These are phyloP conservation scores for Ceratobasidium sp. DNA, from an alignment of 1,284 basidiomycete species.

Conservation along the genomic window DNA sequence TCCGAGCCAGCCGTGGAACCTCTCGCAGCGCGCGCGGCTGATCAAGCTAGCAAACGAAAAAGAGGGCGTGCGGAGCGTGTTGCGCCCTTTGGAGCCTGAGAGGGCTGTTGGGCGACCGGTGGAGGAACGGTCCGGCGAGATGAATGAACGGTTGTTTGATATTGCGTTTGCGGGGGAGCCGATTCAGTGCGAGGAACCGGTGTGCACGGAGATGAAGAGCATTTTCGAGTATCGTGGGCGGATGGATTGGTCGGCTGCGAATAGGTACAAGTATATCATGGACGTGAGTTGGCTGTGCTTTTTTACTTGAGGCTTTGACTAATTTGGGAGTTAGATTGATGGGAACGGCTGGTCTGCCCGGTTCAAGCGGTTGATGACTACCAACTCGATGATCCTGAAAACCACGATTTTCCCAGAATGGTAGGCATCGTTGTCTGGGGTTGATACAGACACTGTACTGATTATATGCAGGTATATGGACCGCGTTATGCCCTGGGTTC, in stretches of 20 bases:
- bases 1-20: conserved; percentile 60
- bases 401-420: conserved; percentile 73
- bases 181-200: conserved; percentile 59
- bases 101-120: conserved; percentile 60
- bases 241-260: conserved; percentile 62
- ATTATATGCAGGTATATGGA: conserved; percentile 56
- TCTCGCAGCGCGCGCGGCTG: conserved; percentile 61
- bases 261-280: conserved; percentile 71
- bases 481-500: conserved; percentile 66
- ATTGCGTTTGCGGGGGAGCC: conserved; percentile 66
- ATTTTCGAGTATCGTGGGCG: conserved; percentile 62
- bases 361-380: conserved; percentile 72
- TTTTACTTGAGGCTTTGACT: not conserved
- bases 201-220: conserved; percentile 60
- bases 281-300: conserved; percentile 60
- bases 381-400: conserved; percentile 72
- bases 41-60: conserved; percentile 54
- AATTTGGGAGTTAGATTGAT: conserved; percentile 54
- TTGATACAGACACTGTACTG: not conserved
- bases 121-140: conserved; percentile 54
- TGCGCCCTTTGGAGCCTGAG: conserved; percentile 50
- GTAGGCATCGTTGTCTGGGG: conserved; percentile 53
- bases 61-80: conserved; percentile 57
- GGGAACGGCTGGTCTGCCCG: conserved; percentile 78
- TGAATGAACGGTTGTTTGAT: conserved; percentile 67